phyloP scores from a whole-genome alignment of 768 basidiomycete genomes.

The Sutorius australiensis region DNA sequence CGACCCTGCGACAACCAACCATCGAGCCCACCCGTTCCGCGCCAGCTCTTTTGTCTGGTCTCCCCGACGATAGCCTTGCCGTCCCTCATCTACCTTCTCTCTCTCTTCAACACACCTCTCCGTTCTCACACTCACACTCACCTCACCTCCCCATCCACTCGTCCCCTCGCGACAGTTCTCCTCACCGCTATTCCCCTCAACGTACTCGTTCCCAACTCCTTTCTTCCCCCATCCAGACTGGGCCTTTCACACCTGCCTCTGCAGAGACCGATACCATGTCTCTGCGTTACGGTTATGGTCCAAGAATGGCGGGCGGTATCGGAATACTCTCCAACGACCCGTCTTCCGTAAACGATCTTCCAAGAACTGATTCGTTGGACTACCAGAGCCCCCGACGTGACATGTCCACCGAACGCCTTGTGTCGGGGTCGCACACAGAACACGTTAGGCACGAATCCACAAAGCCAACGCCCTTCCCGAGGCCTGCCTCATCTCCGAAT shows the following conservation, averaged over 20 bases:
- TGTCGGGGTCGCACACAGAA: constrained; percentile 11
- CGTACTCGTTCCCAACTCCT: constrained; percentile 12
- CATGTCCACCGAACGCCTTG: constrained; percentile 11
- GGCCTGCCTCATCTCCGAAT: neutral
- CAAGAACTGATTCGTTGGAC: constrained; percentile 10
- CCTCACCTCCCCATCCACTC: constrained; percentile 1
- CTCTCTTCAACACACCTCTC: constrained; percentile 11
- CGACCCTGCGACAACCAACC: constrained; percentile 23
- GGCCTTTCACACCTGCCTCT: neutral
- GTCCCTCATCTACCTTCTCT: constrained; percentile 3
- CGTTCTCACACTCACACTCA: constrained; percentile 13
- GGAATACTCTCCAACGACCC: constrained; percentile 18
- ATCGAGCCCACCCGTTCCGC: constrained; percentile 10
- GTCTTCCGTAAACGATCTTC: constrained; percentile 5
- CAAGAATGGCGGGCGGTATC: constrained; percentile 30
- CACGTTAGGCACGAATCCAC: constrained; percentile 6
- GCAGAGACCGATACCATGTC: constrained; percentile 10
- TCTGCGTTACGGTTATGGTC: constrained; percentile 19
- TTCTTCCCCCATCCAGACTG: constrained; percentile 9
- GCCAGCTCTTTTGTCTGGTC: neutral
- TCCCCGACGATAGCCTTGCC: constrained; percentile 6
- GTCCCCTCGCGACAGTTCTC: constrained; percentile 17
- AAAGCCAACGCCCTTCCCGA: constrained; percentile 12
- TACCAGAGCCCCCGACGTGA: constrained; percentile 16
- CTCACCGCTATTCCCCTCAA: constrained; percentile 19